Conservation (phyloP, 306 rosid species). For the Dryas alaskensis region DNA sequence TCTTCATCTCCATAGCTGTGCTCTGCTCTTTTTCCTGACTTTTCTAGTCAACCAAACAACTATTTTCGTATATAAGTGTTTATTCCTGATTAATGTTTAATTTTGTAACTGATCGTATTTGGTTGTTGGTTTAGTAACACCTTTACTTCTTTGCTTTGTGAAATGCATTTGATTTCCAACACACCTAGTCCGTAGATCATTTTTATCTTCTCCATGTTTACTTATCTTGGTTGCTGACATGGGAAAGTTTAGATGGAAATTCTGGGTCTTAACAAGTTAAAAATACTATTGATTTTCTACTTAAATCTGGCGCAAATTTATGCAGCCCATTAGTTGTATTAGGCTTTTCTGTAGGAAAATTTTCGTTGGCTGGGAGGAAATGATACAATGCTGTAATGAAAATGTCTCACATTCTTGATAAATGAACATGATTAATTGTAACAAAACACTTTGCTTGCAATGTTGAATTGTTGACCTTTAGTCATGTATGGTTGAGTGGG, state of each 20-base stretch:
- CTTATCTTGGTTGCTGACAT: neutral
- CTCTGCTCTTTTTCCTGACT: neutral
- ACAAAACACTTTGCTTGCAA: neutral
- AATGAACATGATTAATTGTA: too few relatives aligned
- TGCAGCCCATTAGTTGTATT: too few relatives aligned
- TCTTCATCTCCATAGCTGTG: too few relatives aligned
- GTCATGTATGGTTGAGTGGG: neutral
- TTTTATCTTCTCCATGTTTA: neutral
- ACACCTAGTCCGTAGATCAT: neutral
- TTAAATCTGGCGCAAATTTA: too few relatives aligned
- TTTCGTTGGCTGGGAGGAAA: too few relatives aligned
- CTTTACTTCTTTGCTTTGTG: neutral
- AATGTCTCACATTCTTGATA: too few relatives aligned
- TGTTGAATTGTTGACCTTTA: neutral
- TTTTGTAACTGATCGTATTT: neutral
- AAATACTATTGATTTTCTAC: too few relatives aligned
- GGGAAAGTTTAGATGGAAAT: neutral
- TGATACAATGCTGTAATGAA: too few relatives aligned
- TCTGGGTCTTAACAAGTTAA: too few relatives aligned
- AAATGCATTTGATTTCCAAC: conserved; percentile 9
- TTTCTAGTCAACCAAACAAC: neutral
- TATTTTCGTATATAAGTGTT: too few relatives aligned
- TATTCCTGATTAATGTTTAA: neutral
- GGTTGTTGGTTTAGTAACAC: neutral
- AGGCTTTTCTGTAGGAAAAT: too few relatives aligned